Conservation (phyloP, 108 stramenopile species). For the Conticribra guillardii region DNA sequence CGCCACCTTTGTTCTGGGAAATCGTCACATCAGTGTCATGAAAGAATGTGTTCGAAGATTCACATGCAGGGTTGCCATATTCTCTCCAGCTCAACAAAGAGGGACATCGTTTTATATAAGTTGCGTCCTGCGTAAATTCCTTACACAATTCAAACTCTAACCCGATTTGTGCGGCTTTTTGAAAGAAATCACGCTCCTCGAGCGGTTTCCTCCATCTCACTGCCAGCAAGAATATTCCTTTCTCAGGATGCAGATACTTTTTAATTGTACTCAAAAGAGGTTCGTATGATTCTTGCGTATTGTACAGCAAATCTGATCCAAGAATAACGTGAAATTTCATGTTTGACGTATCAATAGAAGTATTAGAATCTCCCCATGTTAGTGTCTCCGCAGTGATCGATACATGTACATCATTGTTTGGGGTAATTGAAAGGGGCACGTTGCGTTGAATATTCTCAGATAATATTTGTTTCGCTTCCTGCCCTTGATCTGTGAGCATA, state of each 20-base stretch:
- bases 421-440: neutral
- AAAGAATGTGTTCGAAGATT: constrained; percentile 62
- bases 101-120: constrained; percentile 23
- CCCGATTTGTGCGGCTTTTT: constrained; percentile 18
- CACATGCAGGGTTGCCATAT: constrained; percentile 58
- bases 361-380: constrained; percentile 38
- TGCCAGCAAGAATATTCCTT: constrained; percentile 51
- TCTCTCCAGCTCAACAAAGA: constrained; percentile 54
- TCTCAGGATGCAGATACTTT: constrained; percentile 45
- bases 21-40: constrained; percentile 50
- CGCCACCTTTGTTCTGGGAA: constrained; percentile 3
- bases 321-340: constrained; percentile 56
- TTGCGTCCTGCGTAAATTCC: constrained; percentile 21
- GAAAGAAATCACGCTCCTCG: constrained; percentile 71
- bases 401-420: neutral
- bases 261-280: constrained; percentile 61
- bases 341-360: neutral
- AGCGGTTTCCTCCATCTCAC: constrained; percentile 82
- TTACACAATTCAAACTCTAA: constrained; percentile 34
- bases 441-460: constrained; percentile 55
- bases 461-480: constrained; percentile 50
- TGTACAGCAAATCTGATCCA: constrained; percentile 82
- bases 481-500: constrained; percentile 45
- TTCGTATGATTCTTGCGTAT: constrained; percentile 54
- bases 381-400: constrained; percentile 37